Conservation (phyloP, 495 filamentous ascomycete species). For the Podospora fimiseda region DNA sequence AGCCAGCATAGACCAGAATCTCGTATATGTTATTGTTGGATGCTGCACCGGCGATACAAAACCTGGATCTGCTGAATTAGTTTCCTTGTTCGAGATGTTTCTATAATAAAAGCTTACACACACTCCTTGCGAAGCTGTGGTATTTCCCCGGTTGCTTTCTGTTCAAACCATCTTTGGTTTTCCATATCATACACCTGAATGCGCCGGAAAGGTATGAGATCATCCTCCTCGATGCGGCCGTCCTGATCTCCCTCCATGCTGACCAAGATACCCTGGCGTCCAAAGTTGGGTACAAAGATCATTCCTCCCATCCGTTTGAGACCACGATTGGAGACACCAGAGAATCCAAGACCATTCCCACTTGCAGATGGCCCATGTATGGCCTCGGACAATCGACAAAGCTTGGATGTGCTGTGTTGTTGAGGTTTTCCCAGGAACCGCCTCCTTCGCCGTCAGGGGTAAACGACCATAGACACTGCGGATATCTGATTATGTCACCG, state of each 20-base stretch:
- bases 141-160: slow-evolving; percentile 12
- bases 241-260: slow-evolving; percentile 13
- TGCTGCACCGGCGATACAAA: slow-evolving; percentile 19
- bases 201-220: slow-evolving; percentile 8
- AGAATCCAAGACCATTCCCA: slow-evolving; percentile 16
- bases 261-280: slow-evolving; percentile 15
- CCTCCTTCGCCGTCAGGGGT: slow-evolving; percentile 7
- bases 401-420: slow-evolving; percentile 12
- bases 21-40: slow-evolving; percentile 21
- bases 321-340: slow-evolving; percentile 4
- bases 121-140: slow-evolving; percentile 11
- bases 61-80: too few species aligned
- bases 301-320: slow-evolving; percentile 5
- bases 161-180: slow-evolving; percentile 14
- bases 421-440: slow-evolving; percentile 19
- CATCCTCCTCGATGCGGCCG: not conserved
- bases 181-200: slow-evolving; percentile 15
- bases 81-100: too few species aligned
- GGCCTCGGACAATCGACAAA: slow-evolving; percentile 15
- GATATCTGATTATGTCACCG: slow-evolving; percentile 5
- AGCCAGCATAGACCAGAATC: slow-evolving; percentile 24
- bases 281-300: slow-evolving; percentile 20
- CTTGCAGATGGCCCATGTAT: slow-evolving; percentile 13
- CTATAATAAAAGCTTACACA: too few species aligned
- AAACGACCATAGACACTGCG: slow-evolving; percentile 21